These are phyloP conservation scores for Epicoccum sorghinum DNA, from an alignment of 2,329 filamentous ascomycete genomes.

Conservation along the genomic window DNA sequence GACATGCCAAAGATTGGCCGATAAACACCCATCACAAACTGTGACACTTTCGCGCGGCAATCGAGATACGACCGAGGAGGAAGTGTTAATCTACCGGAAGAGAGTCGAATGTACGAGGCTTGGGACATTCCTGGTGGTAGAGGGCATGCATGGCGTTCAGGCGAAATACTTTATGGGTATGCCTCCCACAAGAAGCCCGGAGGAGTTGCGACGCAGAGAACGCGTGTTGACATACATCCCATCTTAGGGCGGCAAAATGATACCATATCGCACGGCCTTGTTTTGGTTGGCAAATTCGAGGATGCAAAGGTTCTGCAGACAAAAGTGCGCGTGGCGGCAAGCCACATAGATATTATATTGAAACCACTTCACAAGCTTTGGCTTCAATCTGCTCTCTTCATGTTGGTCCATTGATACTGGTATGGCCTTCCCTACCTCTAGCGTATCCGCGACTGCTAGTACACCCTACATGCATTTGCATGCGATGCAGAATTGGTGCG, in stretches of 20 bases:
- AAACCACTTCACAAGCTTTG: background rate
- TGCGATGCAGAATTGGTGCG: too few relatives aligned
- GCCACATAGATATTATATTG: constrained; percentile 5
- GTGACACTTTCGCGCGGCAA: background rate
- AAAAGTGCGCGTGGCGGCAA: constrained; percentile 16
- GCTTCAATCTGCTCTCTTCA: background rate
- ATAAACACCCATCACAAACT: constrained; percentile 11
- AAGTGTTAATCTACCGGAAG: background rate
- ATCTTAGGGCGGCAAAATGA: constrained; percentile 32
- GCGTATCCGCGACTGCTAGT: too few relatives aligned
- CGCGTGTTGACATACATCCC: constrained; percentile 28
- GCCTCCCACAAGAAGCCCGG: constrained; percentile 19
- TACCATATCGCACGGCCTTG: constrained; percentile 28
- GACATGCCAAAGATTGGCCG: constrained; percentile 43
- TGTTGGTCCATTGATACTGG: too few relatives aligned
- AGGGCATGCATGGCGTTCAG: constrained; percentile 27
- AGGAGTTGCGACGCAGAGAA: constrained; percentile 6
- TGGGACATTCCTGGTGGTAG: constrained; percentile 8
- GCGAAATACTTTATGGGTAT: constrained; percentile 26
- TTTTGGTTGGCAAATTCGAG: constrained; percentile 11
- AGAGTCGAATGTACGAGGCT: background rate
- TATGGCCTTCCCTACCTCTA: too few relatives aligned
- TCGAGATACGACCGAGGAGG: constrained; percentile 2
- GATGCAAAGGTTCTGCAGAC: constrained; percentile 16
- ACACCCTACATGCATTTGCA: too few relatives aligned